Evolutionary conservation across 148 eudicot species (phyloP).

Genomic region (Cornus florida): DNA sequence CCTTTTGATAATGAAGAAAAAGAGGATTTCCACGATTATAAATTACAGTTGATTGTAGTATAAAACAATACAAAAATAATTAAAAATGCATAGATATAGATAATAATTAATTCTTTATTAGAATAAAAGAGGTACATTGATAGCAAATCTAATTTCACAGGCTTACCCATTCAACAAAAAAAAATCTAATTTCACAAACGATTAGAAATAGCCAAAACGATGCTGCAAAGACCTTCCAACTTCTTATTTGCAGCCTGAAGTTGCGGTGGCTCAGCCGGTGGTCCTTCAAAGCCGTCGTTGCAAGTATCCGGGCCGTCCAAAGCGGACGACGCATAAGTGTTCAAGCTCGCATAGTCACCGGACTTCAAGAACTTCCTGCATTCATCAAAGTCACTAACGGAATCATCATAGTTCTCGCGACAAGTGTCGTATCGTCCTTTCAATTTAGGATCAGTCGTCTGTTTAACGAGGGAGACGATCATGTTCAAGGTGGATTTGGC

Average conservation of each 20-base stretch:
- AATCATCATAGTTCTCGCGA: neutral
- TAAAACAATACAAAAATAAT: too few species aligned
- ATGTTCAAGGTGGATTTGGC: neutral
- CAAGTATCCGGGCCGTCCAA: neutral
- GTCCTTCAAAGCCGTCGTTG: conserved; percentile 18
- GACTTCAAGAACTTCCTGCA: neutral
- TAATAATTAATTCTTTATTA: too few species aligned
- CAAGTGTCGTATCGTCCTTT: neutral
- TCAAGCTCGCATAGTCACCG: neutral
- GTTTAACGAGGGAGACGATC: neutral
- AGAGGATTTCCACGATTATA: too few species aligned
- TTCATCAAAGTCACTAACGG: neutral
- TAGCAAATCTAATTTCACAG: too few species aligned
- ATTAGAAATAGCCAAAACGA: too few species aligned
- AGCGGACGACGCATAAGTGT: conserved; percentile 9
- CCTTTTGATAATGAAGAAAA: too few species aligned
- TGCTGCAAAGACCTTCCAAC: too few species aligned
- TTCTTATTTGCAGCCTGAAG: neutral
- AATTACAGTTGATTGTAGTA: too few species aligned
- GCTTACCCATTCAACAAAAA: too few species aligned
- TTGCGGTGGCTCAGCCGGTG: conserved; percentile 10
- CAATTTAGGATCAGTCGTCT: neutral
- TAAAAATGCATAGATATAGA: too few species aligned
- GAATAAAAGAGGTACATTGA: too few species aligned
- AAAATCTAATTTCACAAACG: too few species aligned